Base-by-base conservation (phyloP, 108 stramenopile species). In the Cylindrotheca fusiformis region DNA sequence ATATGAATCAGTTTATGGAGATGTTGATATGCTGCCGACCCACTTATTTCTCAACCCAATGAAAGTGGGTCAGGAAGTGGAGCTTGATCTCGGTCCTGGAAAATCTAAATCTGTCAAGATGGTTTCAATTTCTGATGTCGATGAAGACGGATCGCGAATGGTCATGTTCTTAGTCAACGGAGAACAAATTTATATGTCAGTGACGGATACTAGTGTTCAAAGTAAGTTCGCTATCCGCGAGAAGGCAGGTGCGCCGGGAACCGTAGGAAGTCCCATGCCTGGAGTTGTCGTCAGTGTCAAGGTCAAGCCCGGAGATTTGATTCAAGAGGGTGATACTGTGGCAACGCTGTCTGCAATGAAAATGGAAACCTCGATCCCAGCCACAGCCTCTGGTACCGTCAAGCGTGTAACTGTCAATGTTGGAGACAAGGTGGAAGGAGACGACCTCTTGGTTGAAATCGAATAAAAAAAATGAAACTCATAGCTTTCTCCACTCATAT, bases 331-430 rank as follows among this genome's bases (percentile, higher is more conserved):
- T 5, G 83, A 96, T 26, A 69, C 90, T 3, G 71, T 97, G 8
- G 84, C 88, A 14, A 93, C 91, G 14, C 77, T 97, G 22, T 88
- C 84, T 2, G 97, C 97, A 25, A 96, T 97, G 95, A 97, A 97
- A 68, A 97, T 97, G 97, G 97, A 97, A 78, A 96, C 95, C 17
- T 74, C 80, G 2, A 84, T 96, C 46, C 78, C 86, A 36, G 86
- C 95, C 3, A 78, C 94, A 28, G 47, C 67, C 3, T 55, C 72
- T n/a, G 96, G 96, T 32, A 52, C 57, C 20, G 88, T 97, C 27
- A 90, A 63, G 60, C 60, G 68, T 51, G 56, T 97, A 21, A 24
- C 61, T 20, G 93, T 94, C 19, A 85, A 77, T 32, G 87, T 88
- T 24, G 93, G 93, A 8, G 96, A 95, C 71, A 90, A 83, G 70